Base-by-base conservation (phyloP, 345 rosid genomes). In the Corchorus olitorius region DNA sequence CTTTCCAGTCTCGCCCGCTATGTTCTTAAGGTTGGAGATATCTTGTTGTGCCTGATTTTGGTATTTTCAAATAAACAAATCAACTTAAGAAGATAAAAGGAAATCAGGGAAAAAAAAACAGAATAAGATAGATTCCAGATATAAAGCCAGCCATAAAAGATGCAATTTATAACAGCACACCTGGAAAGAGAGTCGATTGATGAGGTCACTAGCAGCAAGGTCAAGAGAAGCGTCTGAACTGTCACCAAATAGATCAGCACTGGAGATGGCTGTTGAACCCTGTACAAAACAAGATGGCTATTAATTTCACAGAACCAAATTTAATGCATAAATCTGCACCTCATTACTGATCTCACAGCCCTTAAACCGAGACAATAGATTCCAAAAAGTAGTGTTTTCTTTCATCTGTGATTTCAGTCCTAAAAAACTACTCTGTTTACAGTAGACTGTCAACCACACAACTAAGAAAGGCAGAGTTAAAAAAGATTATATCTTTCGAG, bases 1-100 rank as follows among this genome's bases (percentile, higher is more conserved):
- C 89, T 91, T 97, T 67, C 91, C 93, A 0, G 98, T 91, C 87
- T 97, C 99, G 76, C 97, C 97, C 0, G 99, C 99, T 1, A 96
- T 90, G 83, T 86, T 88, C 86, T 85, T 92, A 8, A 96, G 87
- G 49, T 94, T 89, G 16, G 97, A 94, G 54, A 96, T 84, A 81
- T 93, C 99, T 75, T 94, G 95, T 77, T 92, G 94, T 61, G 98
- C 98, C 99, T 96, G 90, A 53, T 79, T 35, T 46, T 2, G 19
- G 74, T 22, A 50, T 46, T 16, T 39, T 16, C 3, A 22, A 37
- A 16, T 20, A 39, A 6, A 33, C 0, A 14, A 11, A 15, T 6
- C 6, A 48, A 22, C n/a, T 35, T 37, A 27, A 43, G 19, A 50
- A 16, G n/a, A 34, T 63, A 19, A 13, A 27, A 65, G 46, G 55